Base-by-base conservation (phyloP, 2,329 filamentous ascomycete genomes). In the Metarhizium brunneum region DNA sequence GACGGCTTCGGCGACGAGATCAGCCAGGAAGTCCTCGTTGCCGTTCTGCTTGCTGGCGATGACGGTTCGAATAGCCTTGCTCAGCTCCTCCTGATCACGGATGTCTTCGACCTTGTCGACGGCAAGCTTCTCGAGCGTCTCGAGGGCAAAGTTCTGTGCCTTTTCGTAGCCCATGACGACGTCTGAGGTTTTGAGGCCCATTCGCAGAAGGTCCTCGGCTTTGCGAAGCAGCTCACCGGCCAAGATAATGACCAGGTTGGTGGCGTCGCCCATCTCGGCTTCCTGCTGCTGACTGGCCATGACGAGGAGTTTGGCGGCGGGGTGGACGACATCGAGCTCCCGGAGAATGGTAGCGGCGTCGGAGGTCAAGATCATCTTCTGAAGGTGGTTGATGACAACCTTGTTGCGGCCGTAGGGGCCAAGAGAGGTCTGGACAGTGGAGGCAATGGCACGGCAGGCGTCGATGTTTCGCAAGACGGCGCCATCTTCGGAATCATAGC, bases 241-340 rank as follows among this genome's bases (percentile, higher is more conserved):
- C 59, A 99, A 79, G 54, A 99, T 82, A 68, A 99, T 97, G 65
- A 99, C 94, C 71, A 99, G 76, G 75, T 99, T 99, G 57, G 94
- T 99, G 55, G 90, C 94, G 75, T 99, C 95, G 57, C 94, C 94
- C 90, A 99, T 96, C 83, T 99, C 94, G 47, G 92, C 85, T 73
- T 99, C 95, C 76, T 99, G 95, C 77, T 99, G 94, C 75, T 99
- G 94, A 72, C 88, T 92, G 59, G 94, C 92, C 95, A 99, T 99
- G 65, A 99, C 94, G 54, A 99, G 79, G 61, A 99, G 81, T 78
- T 99, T 99, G 53, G 94, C 95, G 56, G 94, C 94, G 60, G 95
- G 94, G 77, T 99, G 94, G 56, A 99, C 92, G 60, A 99, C 94
- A 68, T 99, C 94, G 72, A 99, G 85, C 77, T 99, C 95, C 68